Base-by-base conservation (phyloP, 768 basidiomycete genomes). In the Pulveroboletus sp. region DNA sequence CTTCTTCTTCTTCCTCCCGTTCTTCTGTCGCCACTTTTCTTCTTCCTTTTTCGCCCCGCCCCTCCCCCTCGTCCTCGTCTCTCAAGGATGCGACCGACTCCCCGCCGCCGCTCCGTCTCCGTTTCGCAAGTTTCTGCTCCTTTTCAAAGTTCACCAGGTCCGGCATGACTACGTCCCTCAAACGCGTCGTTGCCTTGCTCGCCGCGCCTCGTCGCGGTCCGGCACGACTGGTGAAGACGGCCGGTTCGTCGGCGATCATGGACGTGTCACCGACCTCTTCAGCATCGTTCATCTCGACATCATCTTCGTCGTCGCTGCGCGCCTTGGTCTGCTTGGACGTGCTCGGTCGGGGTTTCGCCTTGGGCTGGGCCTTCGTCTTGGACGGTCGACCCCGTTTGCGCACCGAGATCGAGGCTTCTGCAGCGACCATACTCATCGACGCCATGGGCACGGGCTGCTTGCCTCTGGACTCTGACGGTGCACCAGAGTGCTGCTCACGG, bases 81-180 rank as follows among this genome's bases (percentile, higher is more conserved):
- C 64, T 26, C n/a, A 37, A 11, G 16, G 53, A 48, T 9, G 36
- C 23, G 5, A 53, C 30, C 1, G 56, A 57, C 62, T 68, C 60
- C 60, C 69, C 68, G 55, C 67, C 66, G 61, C 63, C 49, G 41
- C 63, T 61, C 27, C 67, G 64, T 49, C 60, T 52, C 37, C 63
- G 63, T 59, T 69, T 69, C 32, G 51, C 57, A 45, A 62, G 68
- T 56, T 78, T 78, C 72, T 79, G 73, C 69, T 92, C 83, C 57
- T 78, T 77, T 63, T 90, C 80, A 59, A 76, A 92, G 49, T 73
- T 78, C 34, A 83, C 55, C 3, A 89, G 73, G 56, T 93, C 90
- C 0, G 89, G 89, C 83, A 92, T 91, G 49, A 92, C 71, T 44
- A 71, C 69, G 8, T 77, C 70, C 37, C 71, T 72, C 41, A 81